Evolutionary conservation across 2,329 filamentous ascomycete genomes (phyloP).

Genomic region (Colletotrichum destructivum): DNA sequence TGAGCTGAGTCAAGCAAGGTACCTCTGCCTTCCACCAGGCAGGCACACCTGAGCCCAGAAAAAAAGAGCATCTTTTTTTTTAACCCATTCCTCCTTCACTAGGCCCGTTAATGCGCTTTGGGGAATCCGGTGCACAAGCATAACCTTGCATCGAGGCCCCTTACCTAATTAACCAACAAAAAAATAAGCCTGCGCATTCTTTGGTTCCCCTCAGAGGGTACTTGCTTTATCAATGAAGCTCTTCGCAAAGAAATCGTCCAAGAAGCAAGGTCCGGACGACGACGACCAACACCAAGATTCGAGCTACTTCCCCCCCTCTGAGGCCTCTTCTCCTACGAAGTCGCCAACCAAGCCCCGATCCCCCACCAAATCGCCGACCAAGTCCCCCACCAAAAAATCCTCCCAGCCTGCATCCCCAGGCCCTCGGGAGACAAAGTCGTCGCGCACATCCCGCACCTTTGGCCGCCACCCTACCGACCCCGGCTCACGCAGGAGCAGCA

Average conservation of each 20-base stretch:
- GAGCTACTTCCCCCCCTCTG: slow-evolving; percentile 50
- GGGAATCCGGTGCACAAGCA: slow-evolving; percentile 42
- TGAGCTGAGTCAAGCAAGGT: slow-evolving; percentile 28
- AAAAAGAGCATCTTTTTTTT: slow-evolving; percentile 34
- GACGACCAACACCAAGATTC: slow-evolving; percentile 52
- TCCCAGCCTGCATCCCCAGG: slow-evolving; percentile 50
- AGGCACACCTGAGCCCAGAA: slow-evolving; percentile 22
- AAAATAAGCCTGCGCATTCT: slow-evolving; percentile 42
- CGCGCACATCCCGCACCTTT: slow-evolving; percentile 62
- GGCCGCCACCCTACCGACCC: slow-evolving; percentile 65
- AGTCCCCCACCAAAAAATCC: slow-evolving; percentile 54
- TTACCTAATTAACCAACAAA: slow-evolving; percentile 48
- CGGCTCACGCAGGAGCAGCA: slow-evolving; percentile 63
- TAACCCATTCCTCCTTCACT: slow-evolving; percentile 35
- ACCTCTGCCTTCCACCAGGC: slow-evolving; percentile 15
- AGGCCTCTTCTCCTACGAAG: slow-evolving; percentile 51
- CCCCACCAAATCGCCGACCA: slow-evolving; percentile 47
- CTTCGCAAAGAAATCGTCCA: slow-evolving; percentile 64
- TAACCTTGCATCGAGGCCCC: slow-evolving; percentile 44
- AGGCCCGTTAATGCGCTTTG: slow-evolving; percentile 41
- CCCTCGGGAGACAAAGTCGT: slow-evolving; percentile 53
- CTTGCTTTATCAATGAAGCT: slow-evolving; percentile 63
- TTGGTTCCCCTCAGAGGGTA: slow-evolving; percentile 40
- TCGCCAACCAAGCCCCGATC: slow-evolving; percentile 48
- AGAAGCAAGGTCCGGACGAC: slow-evolving; percentile 56